Evolutionary conservation across 768 basidiomycete species (phyloP), one percentile per base, ranked within the genome.

Genomic region (Psilocybe tampanensis): DNA sequence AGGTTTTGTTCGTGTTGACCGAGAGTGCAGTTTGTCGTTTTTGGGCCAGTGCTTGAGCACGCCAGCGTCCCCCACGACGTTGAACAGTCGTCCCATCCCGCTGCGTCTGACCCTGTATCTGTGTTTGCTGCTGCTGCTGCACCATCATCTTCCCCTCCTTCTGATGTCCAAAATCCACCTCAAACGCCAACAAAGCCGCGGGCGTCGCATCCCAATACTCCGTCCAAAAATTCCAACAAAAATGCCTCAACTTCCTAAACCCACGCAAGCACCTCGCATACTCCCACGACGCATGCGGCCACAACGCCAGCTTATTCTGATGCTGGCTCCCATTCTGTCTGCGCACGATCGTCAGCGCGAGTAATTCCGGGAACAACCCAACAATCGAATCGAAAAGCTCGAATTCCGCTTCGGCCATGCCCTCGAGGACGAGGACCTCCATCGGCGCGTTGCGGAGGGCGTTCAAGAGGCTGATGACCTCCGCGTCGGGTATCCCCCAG

Each of bases 201-300:
- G 66, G 64, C 33, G 66, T 66, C 15, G 63, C 66, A 45, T 68
- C 66, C 62, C 62, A 64, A 50, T 68, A 64, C 52, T 63, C 63
- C 23, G 62, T 66, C 43, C 49, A 58, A 52, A 66, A 68, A 52
- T 71, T 71, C 68, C 70, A 70, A 47, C 67, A 66, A 45, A 71
- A 71, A 47, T 68, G 62, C 7, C 59, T 43, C 41, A 70, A 57
- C 3, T 45, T 42, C 33, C 52, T 58, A 33, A 67, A 62, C 33
- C 51, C 49, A 11, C 33, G 26, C 13, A 68, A 53, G 33, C 47
- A 54, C 11, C 44, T 43, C n/a, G 68, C 68, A 52, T 70, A 71
- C 41, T 71, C 64, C 65, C 65, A 68, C 6, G 66, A 61, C 11
- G 64, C 32, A 45, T 61, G 57, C 4, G 67, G 70, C 68, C 70